Conservation (phyloP, 495 filamentous ascomycete species). For the Annulohypoxylon nitens region DNA sequence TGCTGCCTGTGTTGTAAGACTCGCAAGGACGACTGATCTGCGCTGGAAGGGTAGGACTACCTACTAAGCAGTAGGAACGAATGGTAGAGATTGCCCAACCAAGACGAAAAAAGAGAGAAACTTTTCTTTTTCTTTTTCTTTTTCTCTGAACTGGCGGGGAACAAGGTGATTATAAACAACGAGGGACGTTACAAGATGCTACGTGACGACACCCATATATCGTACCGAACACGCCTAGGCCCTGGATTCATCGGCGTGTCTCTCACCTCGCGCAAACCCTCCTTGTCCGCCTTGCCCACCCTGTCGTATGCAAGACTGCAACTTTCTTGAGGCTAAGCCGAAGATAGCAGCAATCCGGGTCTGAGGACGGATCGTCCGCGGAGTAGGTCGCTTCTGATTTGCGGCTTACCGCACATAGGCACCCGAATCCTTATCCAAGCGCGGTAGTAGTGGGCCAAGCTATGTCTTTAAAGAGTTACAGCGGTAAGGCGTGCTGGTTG, state of each 20-base stretch:
- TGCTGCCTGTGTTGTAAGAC: constrained; percentile 17
- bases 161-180: constrained; percentile 36
- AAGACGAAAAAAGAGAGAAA: constrained; percentile 10
- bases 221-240: constrained; percentile 39
- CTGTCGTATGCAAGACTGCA: constrained; percentile 19
- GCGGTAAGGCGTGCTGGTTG: constrained; percentile 32
- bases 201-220: constrained; percentile 45
- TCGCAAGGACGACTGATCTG: background rate
- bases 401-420: constrained; percentile 28
- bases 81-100: constrained; percentile 19
- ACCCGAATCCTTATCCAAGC: constrained; percentile 13
- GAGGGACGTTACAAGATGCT: constrained; percentile 24
- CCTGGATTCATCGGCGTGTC: constrained; percentile 26
- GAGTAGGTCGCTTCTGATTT: constrained; percentile 33
- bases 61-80: background rate
- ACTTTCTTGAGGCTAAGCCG: constrained; percentile 10
- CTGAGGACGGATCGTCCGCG: constrained; percentile 15
- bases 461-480: constrained; percentile 16
- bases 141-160: constrained; percentile 6
- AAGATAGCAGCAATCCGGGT: constrained; percentile 24
- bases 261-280: constrained; percentile 22
- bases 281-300: constrained; percentile 3
- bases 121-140: background rate
- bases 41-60: constrained; percentile 11
- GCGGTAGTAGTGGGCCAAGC: constrained; percentile 25